Evolutionary conservation across 495 filamentous ascomycete genomes (phyloP).

Genomic region (Penicillium herquei): DNA sequence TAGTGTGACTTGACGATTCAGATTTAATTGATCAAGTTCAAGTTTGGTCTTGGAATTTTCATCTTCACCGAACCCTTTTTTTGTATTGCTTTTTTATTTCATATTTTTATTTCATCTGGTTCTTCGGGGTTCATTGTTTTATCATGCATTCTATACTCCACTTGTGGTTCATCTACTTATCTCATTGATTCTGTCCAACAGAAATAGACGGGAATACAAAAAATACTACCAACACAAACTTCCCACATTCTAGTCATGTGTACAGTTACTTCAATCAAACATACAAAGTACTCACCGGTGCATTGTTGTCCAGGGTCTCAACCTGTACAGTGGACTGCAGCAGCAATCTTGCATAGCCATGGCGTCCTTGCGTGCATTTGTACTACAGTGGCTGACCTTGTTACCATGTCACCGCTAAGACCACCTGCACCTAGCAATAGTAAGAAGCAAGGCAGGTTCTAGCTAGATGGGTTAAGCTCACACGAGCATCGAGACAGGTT

Average conservation of each 20-base stretch:
- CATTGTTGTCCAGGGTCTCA: background rate
- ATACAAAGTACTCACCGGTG: no score
- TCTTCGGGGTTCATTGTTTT: no score
- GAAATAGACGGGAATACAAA: no score
- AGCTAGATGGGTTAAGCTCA: background rate
- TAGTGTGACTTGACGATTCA: slow-evolving; percentile 16
- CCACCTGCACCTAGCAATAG: background rate
- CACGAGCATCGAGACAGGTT: background rate
- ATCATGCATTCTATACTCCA: no score
- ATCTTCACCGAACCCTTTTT: background rate
- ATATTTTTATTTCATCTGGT: background rate
- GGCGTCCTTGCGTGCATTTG: slow-evolving; percentile 2
- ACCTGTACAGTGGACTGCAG: background rate
- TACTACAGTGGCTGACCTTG: background rate
- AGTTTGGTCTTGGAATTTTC: background rate
- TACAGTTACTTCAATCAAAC: no score
- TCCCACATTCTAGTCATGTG: no score
- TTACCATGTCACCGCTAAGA: no score
- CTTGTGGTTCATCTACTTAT: background rate
- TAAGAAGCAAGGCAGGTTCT: background rate
- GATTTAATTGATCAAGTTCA: slow-evolving; percentile 8
- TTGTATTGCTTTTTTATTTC: slow-evolving; percentile 3
- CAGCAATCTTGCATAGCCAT: background rate
- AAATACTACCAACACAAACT: no score
- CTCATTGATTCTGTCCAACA: no score